Evolutionary conservation across 805 yeast genomes (phyloP).

Genomic region (Saccharomycopsis selenospora): DNA sequence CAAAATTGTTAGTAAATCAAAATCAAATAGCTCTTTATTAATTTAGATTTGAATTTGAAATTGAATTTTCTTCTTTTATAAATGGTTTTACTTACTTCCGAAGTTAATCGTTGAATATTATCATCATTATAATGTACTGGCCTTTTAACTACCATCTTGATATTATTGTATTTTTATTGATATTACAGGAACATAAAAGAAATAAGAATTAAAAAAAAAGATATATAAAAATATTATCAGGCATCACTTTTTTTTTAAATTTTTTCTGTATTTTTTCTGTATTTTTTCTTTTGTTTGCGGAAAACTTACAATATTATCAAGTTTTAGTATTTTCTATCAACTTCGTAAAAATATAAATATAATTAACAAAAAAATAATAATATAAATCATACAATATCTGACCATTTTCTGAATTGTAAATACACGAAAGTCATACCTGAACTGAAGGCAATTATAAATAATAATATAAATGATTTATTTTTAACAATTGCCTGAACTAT

Average conservation of each 20-base stretch:
- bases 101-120: conserved; percentile 8
- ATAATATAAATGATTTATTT: not conserved
- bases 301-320: too few relatives aligned
- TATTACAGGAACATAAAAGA: not conserved
- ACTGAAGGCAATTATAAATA: not conserved
- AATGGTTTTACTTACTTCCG: conserved; percentile 8
- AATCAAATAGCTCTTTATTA: not conserved
- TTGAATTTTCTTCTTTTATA: not conserved
- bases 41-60: not conserved
- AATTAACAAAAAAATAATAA: too few relatives aligned
- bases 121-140: conserved; percentile 15
- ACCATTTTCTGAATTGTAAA: conserved; percentile 3
- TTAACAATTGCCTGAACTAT: not conserved
- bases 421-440: not conserved
- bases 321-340: too few relatives aligned
- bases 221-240: not conserved
- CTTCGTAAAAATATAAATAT: too few relatives aligned
- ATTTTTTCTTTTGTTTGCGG: not conserved
- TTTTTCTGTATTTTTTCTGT: too few relatives aligned
- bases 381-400: too few relatives aligned
- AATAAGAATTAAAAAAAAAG: not conserved
- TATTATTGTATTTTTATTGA: not conserved
- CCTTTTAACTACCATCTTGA: conserved; percentile 9
- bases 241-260: not conserved
- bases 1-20: not conserved